Evolutionary conservation across 352 stramenopile genomes (phyloP).

Genomic region (Globisporangium viniferum): DNA sequence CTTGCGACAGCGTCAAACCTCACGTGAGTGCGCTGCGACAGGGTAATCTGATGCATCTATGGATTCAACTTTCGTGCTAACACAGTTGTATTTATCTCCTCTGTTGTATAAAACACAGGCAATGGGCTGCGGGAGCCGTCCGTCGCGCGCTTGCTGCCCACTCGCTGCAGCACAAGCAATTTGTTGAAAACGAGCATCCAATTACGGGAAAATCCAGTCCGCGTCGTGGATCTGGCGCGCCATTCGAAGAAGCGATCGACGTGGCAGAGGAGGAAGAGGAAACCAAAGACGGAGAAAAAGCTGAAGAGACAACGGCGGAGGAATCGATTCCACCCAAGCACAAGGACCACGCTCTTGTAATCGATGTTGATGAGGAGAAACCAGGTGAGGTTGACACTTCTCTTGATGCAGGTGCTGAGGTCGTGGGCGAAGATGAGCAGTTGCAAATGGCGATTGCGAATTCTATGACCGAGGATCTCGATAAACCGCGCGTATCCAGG

Average conservation of each 20-base stretch:
- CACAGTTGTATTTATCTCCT: background rate
- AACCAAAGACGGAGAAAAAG: background rate
- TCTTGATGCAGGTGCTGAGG: background rate
- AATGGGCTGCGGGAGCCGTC: slow-evolving; percentile 83
- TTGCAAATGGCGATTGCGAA: slow-evolving; percentile 31
- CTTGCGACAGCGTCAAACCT: slow-evolving; percentile 83
- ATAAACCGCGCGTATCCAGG: slow-evolving; percentile 20
- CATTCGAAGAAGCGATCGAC: slow-evolving; percentile 2
- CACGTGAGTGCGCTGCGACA: slow-evolving; percentile 35
- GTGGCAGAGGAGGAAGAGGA: slow-evolving; percentile 19
- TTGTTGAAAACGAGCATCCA: slow-evolving; percentile 13
- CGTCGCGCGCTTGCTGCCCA: slow-evolving; percentile 67
- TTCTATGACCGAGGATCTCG: slow-evolving; percentile 30
- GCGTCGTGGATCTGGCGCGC: background rate
- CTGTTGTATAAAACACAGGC: slow-evolving; percentile 24
- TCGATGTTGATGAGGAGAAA: background rate
- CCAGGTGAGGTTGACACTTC: background rate
- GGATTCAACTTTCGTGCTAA: background rate
- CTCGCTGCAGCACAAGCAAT: slow-evolving; percentile 35
- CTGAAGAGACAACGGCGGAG: background rate
- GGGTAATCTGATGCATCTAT: background rate
- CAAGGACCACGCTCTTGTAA: background rate
- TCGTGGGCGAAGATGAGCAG: slow-evolving; percentile 22
- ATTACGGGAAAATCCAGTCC: slow-evolving; percentile 2
- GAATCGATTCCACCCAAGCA: background rate